These are phyloP conservation scores for Didymella arachidicola DNA, from an alignment of 2,329 filamentous ascomycete genomes.

Conservation along the genomic window DNA sequence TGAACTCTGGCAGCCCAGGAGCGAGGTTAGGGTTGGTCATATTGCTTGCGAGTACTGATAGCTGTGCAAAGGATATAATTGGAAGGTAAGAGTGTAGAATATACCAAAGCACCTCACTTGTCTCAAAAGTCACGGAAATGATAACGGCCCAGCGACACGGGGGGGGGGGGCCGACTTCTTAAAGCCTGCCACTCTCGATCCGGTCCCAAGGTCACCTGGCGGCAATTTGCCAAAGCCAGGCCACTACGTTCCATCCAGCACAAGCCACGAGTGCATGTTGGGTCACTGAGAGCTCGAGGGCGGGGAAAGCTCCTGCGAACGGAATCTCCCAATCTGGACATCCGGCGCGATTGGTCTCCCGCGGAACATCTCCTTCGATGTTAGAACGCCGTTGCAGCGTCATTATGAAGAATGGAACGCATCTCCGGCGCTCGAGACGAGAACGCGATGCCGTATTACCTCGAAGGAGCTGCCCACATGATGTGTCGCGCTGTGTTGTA, in stretches of 20 bases:
- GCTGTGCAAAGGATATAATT: background rate
- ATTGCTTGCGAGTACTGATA: background rate
- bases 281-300: slow-evolving; percentile 10
- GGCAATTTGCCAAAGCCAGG: slow-evolving; percentile 7
- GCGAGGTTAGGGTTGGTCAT: slow-evolving; percentile 27
- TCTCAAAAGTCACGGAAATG: background rate
- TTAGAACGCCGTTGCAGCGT: slow-evolving; percentile 1
- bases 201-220: slow-evolving; percentile 17
- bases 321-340: slow-evolving; percentile 20
- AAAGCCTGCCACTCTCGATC: background rate
- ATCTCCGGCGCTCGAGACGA: slow-evolving; percentile 7
- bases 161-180: slow-evolving; percentile 9
- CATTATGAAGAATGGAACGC: slow-evolving; percentile 1
- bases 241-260: slow-evolving; percentile 6
- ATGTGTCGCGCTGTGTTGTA: background rate
- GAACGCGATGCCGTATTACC: background rate
- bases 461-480: background rate
- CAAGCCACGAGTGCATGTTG: slow-evolving; percentile 14
- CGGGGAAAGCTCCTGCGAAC: slow-evolving; percentile 18
- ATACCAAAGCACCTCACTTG: slow-evolving; percentile 7
- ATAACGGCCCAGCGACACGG: background rate
- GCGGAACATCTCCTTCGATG: slow-evolving; percentile 17
- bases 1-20: slow-evolving; percentile 72
- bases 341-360: slow-evolving; percentile 8
- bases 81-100: background rate